Evolutionary conservation across 2,329 filamentous ascomycete genomes (phyloP).

Genomic region (Monosporascus cannonballus): DNA sequence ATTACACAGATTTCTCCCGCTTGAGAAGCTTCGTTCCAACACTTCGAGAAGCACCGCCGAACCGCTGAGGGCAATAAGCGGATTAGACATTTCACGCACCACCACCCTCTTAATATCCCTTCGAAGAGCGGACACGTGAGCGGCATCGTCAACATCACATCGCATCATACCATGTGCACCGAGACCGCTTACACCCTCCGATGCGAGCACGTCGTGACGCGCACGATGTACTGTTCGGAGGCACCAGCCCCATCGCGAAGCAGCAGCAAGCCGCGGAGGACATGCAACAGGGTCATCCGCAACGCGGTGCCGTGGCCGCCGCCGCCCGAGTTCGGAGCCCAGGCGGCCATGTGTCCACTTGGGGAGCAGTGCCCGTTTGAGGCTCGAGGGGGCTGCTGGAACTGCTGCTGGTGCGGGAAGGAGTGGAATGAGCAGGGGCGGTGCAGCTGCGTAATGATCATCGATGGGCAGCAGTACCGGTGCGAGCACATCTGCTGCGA

Average conservation of each 20-base stretch:
- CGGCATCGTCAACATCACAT: too few relatives aligned
- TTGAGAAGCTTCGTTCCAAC: too few relatives aligned
- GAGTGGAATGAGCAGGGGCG: conserved; percentile 43
- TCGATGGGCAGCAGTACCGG: conserved; percentile 40
- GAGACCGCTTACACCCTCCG: conserved; percentile 43
- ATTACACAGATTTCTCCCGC: too few relatives aligned
- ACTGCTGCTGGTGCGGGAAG: conserved; percentile 52
- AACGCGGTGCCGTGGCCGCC: conserved; percentile 41
- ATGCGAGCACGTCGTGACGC: conserved; percentile 44
- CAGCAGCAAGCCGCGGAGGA: conserved; percentile 24
- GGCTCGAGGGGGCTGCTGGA: conserved; percentile 43
- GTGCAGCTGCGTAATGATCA: conserved; percentile 47
- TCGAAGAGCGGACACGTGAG: too few relatives aligned
- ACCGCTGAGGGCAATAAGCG: background rate
- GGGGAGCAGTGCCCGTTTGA: conserved; percentile 41
- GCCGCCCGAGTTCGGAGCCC: conserved; percentile 34
- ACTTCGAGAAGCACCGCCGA: too few relatives aligned
- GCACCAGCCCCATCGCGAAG: conserved; percentile 24
- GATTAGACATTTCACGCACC: background rate
- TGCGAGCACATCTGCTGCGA: conserved; percentile 51
- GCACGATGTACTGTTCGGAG: conserved; percentile 39
- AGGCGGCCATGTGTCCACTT: conserved; percentile 38
- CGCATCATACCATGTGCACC: conserved; percentile 37
- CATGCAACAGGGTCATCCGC: conserved; percentile 37
- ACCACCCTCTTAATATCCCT: background rate